Conservation (phyloP, 176 grass and related monocot genomes). For the Eleusine indica region DNA sequence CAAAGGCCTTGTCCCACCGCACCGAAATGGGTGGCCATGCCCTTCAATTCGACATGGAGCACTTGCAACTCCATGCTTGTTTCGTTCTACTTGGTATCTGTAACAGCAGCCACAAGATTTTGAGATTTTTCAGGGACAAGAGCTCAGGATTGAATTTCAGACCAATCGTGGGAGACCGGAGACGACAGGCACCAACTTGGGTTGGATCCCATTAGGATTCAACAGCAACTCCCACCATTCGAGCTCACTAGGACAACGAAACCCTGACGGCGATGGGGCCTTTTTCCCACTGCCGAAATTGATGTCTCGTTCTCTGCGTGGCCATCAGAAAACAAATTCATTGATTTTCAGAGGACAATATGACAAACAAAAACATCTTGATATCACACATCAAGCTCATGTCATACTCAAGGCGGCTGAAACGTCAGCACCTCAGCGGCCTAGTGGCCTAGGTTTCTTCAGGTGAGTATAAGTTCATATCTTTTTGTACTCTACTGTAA, state of each 20-base stretch:
- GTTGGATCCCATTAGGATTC: slow-evolving; percentile 20
- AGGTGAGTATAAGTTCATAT: not conserved
- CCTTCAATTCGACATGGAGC: not conserved
- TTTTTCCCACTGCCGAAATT: slow-evolving; percentile 11
- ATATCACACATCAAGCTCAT: not conserved
- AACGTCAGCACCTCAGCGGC: not conserved
- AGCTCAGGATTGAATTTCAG: not conserved
- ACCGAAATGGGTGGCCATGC: not conserved
- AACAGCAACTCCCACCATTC: not conserved
- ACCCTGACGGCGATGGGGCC: not conserved
- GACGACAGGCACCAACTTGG: slow-evolving; percentile 21
- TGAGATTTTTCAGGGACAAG: slow-evolving; percentile 12
- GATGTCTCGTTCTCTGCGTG: not conserved
- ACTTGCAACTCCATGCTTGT: not conserved
- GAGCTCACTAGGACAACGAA: not conserved
- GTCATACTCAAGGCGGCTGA: slow-evolving; percentile 34
- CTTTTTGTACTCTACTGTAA: not conserved
- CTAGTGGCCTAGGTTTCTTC: not conserved
- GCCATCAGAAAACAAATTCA: not conserved
- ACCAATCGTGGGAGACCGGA: not conserved
- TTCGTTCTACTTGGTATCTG: not conserved
- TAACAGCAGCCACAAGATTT: slow-evolving; percentile 7
- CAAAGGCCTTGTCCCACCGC: not conserved
- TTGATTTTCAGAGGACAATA: not conserved
- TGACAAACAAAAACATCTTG: not conserved